Conservation (phyloP, 805 yeast genomes). For the Kuraishia ogatae region DNA sequence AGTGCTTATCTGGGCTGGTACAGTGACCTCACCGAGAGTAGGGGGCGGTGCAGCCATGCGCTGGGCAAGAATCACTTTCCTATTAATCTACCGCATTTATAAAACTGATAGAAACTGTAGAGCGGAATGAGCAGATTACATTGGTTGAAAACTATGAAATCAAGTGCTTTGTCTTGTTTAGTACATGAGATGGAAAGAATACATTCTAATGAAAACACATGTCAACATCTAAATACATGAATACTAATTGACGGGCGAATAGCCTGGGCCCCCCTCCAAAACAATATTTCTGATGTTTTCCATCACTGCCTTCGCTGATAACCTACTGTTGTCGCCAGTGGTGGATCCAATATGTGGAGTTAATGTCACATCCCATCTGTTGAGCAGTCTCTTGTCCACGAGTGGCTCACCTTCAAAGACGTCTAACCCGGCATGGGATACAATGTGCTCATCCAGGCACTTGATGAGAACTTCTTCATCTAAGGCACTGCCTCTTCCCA, state of each 20-base stretch:
- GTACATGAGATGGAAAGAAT: neutral
- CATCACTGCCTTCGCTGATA: conserved; percentile 34
- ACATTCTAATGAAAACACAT: neutral
- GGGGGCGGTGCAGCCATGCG: no score
- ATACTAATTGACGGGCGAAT: conserved; percentile 16
- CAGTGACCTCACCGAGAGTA: no score
- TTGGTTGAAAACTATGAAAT: no score
- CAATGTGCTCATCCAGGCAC: conserved; percentile 33
- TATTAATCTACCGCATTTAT: no score
- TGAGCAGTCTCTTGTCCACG: conserved; percentile 17
- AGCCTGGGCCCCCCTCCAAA: conserved; percentile 21
- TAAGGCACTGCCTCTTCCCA: conserved; percentile 50
- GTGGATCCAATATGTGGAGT: conserved; percentile 63
- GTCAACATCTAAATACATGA: neutral
- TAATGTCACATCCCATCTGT: conserved; percentile 34
- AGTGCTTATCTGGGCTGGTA: no score
- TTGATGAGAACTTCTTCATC: conserved; percentile 42
- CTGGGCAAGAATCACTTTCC: no score
- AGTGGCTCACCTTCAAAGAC: conserved; percentile 51
- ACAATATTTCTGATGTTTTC: conserved; percentile 32
- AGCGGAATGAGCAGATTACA: no score
- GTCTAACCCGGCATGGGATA: conserved; percentile 52
- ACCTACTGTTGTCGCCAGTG: conserved; percentile 35
- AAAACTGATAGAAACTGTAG: no score
- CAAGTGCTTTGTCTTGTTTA: no score